These are phyloP conservation scores for Vigna hirtella DNA, from an alignment of 306 rosid genomes.

Conservation along the genomic window DNA sequence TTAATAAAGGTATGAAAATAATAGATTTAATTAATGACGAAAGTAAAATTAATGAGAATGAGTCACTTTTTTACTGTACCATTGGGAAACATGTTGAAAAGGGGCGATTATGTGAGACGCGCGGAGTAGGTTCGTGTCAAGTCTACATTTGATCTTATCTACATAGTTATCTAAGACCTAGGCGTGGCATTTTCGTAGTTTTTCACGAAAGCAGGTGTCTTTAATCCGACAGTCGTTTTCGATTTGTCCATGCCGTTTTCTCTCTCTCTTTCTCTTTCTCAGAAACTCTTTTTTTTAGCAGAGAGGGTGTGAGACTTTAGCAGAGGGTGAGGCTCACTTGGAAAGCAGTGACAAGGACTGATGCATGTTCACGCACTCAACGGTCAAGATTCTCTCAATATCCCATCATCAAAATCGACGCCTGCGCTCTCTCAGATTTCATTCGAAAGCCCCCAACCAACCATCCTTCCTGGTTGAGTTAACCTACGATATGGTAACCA, in stretches of 20 bases:
- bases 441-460: constrained; percentile 37
- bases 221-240: constrained; percentile 41
- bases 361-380: constrained; percentile 75
- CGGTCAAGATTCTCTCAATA: constrained; percentile 60
- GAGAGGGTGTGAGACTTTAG: constrained; percentile 43
- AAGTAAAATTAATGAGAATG: neutral
- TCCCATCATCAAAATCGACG: constrained; percentile 39
- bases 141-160: constrained; percentile 30
- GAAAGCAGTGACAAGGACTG: constrained; percentile 83
- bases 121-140: constrained; percentile 1
- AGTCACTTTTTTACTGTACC: neutral
- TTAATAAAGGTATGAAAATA: neutral
- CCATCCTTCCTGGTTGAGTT: constrained; percentile 1
- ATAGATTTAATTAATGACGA: neutral
- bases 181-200: constrained; percentile 47
- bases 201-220: neutral
- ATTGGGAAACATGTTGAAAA: neutral
- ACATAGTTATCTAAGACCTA: constrained; percentile 20
- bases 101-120: neutral
- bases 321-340: constrained; percentile 56
- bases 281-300: neutral
- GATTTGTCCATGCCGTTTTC: constrained; percentile 30
- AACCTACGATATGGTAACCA: constrained; percentile 40
- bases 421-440: constrained; percentile 38
- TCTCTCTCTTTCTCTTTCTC: neutral